Percentiles rank a stretch among this genome's conserved stretches.
Conservation (phyloP, 768 basidiomycete species). For the Xerocomus potaroensis region DNA sequence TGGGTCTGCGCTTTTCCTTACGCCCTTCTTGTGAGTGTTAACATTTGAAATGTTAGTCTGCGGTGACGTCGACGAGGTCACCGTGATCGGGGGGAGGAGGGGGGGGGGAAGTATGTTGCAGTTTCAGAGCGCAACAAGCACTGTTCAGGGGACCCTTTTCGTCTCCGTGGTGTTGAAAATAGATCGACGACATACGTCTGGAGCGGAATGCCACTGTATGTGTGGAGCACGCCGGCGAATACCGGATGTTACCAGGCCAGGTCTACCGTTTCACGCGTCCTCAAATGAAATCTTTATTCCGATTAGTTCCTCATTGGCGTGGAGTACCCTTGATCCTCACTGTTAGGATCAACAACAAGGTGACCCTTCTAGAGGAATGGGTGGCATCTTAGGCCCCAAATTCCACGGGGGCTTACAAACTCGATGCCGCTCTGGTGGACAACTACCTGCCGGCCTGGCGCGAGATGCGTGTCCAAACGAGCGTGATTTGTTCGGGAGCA, state of each 20-base stretch:
- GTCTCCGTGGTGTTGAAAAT: slow-evolving; percentile 59
- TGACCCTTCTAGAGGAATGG: slow-evolving; percentile 74
- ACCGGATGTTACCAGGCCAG: slow-evolving; percentile 69
- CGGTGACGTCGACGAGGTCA: slow-evolving; percentile 59
- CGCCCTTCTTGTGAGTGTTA: neutral
- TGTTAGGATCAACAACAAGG: slow-evolving; percentile 76
- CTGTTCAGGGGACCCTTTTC: slow-evolving; percentile 67
- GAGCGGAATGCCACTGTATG: slow-evolving; percentile 44
- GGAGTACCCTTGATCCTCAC: slow-evolving; percentile 73
- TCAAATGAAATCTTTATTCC: neutral
- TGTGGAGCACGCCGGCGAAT: slow-evolving; percentile 62
- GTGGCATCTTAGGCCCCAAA: slow-evolving; percentile 49
- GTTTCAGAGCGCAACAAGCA: slow-evolving; percentile 42
- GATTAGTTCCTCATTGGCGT: slow-evolving; percentile 47
- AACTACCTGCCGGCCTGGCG: slow-evolving; percentile 56
- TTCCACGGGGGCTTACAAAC: slow-evolving; percentile 74
- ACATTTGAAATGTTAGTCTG: slow-evolving; percentile 47
- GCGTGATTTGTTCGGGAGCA: slow-evolving; percentile 77
- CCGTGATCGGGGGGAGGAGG: slow-evolving; percentile 27
- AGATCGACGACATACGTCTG: slow-evolving; percentile 53
- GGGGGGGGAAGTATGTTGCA: too few relatives aligned
- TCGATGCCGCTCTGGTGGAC: slow-evolving; percentile 56
- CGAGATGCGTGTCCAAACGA: slow-evolving; percentile 68
- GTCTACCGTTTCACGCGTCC: neutral
- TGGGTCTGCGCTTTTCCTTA: slow-evolving; percentile 36